Conservation (phyloP, 371 early-diverging fungal genomes). For the Mucor saturninus region DNA sequence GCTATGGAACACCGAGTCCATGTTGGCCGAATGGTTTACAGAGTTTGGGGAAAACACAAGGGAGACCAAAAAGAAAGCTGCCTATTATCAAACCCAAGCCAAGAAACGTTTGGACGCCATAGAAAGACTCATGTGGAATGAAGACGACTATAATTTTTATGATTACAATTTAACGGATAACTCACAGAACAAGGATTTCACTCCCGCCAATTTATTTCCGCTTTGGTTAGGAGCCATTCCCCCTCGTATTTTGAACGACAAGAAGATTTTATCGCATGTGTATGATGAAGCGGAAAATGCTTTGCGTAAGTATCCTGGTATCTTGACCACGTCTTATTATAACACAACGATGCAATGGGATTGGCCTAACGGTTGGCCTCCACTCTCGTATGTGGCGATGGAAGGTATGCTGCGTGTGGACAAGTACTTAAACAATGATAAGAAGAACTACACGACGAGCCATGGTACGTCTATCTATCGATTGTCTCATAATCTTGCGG, state of each 20-base stretch:
- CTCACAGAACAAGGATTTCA: constrained; percentile 35
- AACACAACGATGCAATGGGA: constrained; percentile 87
- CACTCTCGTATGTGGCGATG: constrained; percentile 60
- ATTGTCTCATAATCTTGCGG: constrained; percentile 60
- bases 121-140: constrained; percentile 59
- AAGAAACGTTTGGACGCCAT: constrained; percentile 47
- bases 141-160: constrained; percentile 46
- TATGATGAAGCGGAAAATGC: constrained; percentile 39
- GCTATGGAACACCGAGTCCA: constrained; percentile 72
- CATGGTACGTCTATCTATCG: constrained; percentile 15
- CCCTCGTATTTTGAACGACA: constrained; percentile 27
- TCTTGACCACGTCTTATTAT: constrained; percentile 68
- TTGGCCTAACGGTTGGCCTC: constrained; percentile 85
- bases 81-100: constrained; percentile 46
- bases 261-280: constrained; percentile 21
- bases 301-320: constrained; percentile 58
- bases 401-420: constrained; percentile 51
- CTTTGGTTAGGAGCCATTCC: constrained; percentile 56
- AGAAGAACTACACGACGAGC: background rate
- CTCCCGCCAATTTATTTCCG: constrained; percentile 51
- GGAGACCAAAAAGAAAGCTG: constrained; percentile 24
- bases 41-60: constrained; percentile 26
- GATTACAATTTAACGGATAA: constrained; percentile 59
- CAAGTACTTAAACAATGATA: constrained; percentile 10
- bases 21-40: constrained; percentile 59